Evolutionary conservation across 495 filamentous ascomycete genomes (phyloP).

Genomic region (Chaetomidium leptoderma): DNA sequence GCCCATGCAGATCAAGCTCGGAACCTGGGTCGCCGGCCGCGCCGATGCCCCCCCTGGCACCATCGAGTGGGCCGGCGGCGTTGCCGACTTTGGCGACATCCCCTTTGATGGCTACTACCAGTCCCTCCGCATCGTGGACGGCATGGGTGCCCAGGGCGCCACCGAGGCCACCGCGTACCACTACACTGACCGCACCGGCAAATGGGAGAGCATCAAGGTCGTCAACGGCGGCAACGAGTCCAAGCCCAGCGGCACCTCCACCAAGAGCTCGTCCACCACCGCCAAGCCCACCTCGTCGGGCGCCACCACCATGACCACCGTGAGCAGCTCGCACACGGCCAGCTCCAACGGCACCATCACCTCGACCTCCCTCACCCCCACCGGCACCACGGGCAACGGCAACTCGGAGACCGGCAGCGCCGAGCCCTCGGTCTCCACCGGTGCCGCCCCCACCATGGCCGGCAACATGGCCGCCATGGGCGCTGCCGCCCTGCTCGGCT

Average conservation of each 20-base stretch:
- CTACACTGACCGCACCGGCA: conserved; percentile 69
- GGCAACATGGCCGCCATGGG: conserved; percentile 24
- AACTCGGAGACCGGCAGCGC: neutral
- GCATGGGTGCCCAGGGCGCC: conserved; percentile 69
- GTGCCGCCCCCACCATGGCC: conserved; percentile 25
- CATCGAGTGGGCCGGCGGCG: conserved; percentile 83
- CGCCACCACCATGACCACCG: conserved; percentile 20
- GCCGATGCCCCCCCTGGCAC: conserved; percentile 64
- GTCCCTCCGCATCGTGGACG: conserved; percentile 74
- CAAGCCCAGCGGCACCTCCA: conserved; percentile 35
- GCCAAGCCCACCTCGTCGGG: conserved; percentile 26
- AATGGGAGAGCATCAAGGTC: conserved; percentile 72
- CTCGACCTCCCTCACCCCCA: conserved; percentile 16
- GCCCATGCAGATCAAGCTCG: conserved; percentile 81
- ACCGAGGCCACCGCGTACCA: conserved; percentile 60
- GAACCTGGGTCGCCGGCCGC: conserved; percentile 82
- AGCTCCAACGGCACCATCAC: conserved; percentile 11
- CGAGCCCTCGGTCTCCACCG: conserved; percentile 13
- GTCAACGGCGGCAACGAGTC: conserved; percentile 60
- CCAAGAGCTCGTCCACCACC: conserved; percentile 23
- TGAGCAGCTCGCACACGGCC: conserved; percentile 2
- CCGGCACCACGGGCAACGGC: conserved; percentile 15
- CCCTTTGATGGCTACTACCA: conserved; percentile 85
- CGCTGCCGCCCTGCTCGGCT: conserved; percentile 28
- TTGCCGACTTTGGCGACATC: conserved; percentile 66